A percentile compares a stretch with the other conserved stretches of the same genome.
These are phyloP conservation scores for Oryza meridionalis DNA, from an alignment of 176 grass and related monocot genomes.

Conservation along the genomic window DNA sequence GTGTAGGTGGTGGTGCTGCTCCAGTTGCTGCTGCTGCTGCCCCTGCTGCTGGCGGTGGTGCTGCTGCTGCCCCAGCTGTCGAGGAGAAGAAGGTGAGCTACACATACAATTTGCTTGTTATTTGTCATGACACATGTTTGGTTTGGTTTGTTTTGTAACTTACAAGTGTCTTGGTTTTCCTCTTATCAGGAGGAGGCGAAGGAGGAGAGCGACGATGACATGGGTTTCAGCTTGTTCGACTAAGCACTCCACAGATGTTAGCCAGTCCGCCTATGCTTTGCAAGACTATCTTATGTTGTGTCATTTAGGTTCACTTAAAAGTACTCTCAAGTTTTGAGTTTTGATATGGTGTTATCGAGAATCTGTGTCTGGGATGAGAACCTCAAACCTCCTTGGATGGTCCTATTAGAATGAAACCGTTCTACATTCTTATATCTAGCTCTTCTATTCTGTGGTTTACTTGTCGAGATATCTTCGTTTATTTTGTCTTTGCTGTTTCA, in stretches of 20 bases:
- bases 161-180: neutral
- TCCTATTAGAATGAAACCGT: conserved; percentile 29
- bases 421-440: neutral
- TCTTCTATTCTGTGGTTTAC: too few species aligned
- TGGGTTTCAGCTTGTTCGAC: conserved; percentile 90
- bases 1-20: conserved; percentile 64
- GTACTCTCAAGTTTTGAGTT: conserved; percentile 40
- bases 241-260: conserved; percentile 20
- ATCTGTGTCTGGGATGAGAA: conserved; percentile 30
- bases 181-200: conserved; percentile 62
- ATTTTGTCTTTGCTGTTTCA: too few species aligned
- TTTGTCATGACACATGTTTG: neutral
- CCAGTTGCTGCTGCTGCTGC: conserved; percentile 55
- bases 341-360: conserved; percentile 22
- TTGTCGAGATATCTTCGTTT: too few species aligned
- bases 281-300: conserved; percentile 35
- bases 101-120: neutral
- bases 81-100: conserved; percentile 71
- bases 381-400: neutral
- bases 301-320: conserved; percentile 34
- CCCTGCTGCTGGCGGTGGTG: conserved; percentile 44
- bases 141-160: neutral
- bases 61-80: conserved; percentile 46
- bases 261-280: conserved; percentile 10
- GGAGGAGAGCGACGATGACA: conserved; percentile 83